Base-by-base conservation (phyloP, 148 eudicot genomes). In the Hydrangea macrophylla region DNA sequence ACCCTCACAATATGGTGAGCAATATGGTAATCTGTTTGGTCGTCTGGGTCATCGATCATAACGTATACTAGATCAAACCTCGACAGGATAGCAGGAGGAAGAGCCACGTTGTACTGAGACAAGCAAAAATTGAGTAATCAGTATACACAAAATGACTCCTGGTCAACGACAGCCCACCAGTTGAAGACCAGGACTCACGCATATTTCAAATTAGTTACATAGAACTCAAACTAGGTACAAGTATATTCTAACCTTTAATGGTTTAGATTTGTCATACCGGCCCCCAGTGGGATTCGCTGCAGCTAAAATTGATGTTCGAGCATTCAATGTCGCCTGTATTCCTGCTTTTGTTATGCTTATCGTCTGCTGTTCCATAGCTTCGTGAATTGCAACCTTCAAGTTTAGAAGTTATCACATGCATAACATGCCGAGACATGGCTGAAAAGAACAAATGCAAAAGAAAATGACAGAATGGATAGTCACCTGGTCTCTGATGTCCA, bases 361-460 rank as follows among this genome's bases (percentile, higher is more conserved):
- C 6, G 99, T 94, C 78, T 94, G 99, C 73, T 94, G 99, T 66
- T 94, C 99, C 99, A 94, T 94, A 23, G 99, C 99, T 91, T 94
- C 99, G 68, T 94, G 99, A 77, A 94, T 94, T 66, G 99, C 99
- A 73, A 94, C 99, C 99, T 94, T 65, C 27, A 61, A 33, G 55
- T 39, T 24, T 55, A 27, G 31, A 55, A 48, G 26, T n/a, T 26
- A 50, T 8, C 65, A 70, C 33, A 60, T 2, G 35, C 9, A 12
- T 55, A 20, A 30, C 28, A 30, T 42, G 20, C 36, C 23, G 37
- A 64, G 1, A 12, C 60, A 31, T 22, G 54, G 35, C 30, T 12
- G 33, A 53, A 18, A 24, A 35, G 20, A 8, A 12, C 4, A 39
- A 42, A 53, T 25, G 23, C 25, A 58, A 45, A 57, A 18, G 8